phyloP scores from a whole-genome alignment of 805 yeast species.

The Suhomyces faveliae region DNA sequence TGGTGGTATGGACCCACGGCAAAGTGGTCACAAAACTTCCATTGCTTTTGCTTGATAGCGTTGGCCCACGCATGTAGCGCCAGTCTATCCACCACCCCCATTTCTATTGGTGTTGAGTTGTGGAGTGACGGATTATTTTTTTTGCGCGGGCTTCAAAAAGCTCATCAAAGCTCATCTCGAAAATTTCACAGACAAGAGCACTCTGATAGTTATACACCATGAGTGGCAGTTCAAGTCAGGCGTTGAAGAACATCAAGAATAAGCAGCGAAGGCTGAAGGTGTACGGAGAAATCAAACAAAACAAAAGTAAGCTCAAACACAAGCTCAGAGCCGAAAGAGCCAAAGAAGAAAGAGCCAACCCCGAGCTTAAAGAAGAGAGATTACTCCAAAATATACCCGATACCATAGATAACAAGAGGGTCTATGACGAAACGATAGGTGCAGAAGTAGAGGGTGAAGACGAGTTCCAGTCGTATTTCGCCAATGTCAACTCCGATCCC shows the following conservation, averaged over 20 bases:
- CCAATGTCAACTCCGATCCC: constrained; percentile 54
- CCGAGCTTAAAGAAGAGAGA: constrained; percentile 78
- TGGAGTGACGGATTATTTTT: too few relatives aligned
- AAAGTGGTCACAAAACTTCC: constrained; percentile 21
- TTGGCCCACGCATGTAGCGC: constrained; percentile 18
- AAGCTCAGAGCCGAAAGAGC: constrained; percentile 77
- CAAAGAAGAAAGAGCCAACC: constrained; percentile 81
- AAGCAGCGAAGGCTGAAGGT: constrained; percentile 79
- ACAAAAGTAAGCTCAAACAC: constrained; percentile 74
- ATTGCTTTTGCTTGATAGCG: constrained; percentile 14
- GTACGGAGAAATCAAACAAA: constrained; percentile 70
- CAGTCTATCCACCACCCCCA: not conserved
- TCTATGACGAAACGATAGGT: constrained; percentile 78
- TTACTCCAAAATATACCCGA: constrained; percentile 73
- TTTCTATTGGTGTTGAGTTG: not conserved
- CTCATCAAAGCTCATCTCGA: not conserved
- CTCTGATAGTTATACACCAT: constrained; percentile 8
- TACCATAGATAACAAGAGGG: constrained; percentile 82
- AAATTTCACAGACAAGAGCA: constrained; percentile 1
- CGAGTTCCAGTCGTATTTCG: constrained; percentile 61
- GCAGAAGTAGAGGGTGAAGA: constrained; percentile 61
- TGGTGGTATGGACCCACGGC: constrained; percentile 16
- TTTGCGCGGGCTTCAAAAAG: not conserved
- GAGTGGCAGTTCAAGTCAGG: constrained; percentile 25
- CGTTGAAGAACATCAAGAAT: constrained; percentile 55